These are phyloP conservation scores for Collariella sp. DNA, from an alignment of 495 filamentous ascomycete species.

Conservation along the genomic window DNA sequence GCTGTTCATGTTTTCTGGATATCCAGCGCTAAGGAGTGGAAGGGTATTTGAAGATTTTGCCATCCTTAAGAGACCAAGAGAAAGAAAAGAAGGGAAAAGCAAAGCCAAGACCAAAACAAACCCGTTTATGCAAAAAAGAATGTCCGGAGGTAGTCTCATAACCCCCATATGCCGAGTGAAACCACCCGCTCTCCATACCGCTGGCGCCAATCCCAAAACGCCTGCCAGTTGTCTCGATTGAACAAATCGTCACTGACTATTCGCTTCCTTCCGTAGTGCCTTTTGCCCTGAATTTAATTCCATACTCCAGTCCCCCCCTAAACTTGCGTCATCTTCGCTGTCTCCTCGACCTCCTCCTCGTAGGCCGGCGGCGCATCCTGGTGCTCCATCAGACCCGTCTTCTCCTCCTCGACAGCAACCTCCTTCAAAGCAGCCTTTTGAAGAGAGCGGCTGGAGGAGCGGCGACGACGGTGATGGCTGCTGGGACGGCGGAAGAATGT, in stretches of 20 bases:
- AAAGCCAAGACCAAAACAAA: neutral
- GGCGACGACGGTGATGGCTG: conserved; percentile 7
- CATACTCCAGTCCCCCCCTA: neutral
- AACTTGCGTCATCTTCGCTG: conserved; percentile 9
- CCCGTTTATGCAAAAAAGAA: neutral
- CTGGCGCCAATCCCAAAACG: neutral
- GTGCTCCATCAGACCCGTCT: conserved; percentile 34
- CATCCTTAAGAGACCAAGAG: neutral
- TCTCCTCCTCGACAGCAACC: conserved; percentile 29
- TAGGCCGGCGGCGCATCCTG: conserved; percentile 38
- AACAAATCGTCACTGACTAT: neutral
- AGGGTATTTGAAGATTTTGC: neutral
- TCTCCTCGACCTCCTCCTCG: conserved; percentile 16
- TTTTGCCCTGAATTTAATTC: neutral
- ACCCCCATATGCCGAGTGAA: neutral
- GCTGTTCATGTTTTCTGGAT: neutral
- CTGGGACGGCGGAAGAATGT: conserved; percentile 21
- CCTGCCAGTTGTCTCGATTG: neutral
- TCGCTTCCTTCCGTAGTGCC: neutral
- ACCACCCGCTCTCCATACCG: neutral
- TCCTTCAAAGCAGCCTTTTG: conserved; percentile 27
- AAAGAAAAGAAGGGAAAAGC: neutral
- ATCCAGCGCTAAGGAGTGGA: conserved; percentile 3
- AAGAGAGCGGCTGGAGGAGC: conserved; percentile 20
- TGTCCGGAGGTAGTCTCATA: neutral